Base-by-base conservation (phyloP, 2,329 filamentous ascomycete genomes). In the Conoideocrella luteorostrata region DNA sequence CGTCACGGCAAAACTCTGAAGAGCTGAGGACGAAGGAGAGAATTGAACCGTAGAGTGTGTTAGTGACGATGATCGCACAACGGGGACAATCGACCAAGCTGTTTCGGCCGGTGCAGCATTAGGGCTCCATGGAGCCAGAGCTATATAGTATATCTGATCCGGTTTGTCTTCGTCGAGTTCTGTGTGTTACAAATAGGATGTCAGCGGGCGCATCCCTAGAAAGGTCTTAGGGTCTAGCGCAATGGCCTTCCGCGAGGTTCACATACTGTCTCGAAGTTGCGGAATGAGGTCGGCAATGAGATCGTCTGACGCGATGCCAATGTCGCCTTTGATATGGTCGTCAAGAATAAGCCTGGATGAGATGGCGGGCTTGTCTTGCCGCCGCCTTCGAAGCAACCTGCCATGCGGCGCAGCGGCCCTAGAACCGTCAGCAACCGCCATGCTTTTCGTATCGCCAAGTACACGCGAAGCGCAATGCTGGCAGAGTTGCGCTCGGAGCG, bases 221-320 rank as follows among this genome's bases (percentile, higher is more conserved):
- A 21, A 28, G 5, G 10, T 22, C 6, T 24, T 15, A 10, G 4
- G 11, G 12, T 10, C n/a, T 7, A 13, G 10, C 7, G 15, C 4
- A 18, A 9, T 23, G 13, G 11, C 32, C 21, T 20, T 17, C 20
- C 4, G 10, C 6, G 5, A n/a, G 12, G 6, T 4, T 6, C 20
- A 71, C 76, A 63, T 61, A 81, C 77, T 63, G 58, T 70, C 56
- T 52, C 66, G 65, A 54, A 75, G 57, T 54, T 79, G 69, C 49
- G 86, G 82, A 66, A 94, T 89, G 41, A 97, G 75, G 58, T 94
- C 86, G 37, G 76, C 72, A 56, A 90, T 88, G 41, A 98, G 74
- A 63, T 95, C 88, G 56, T 88, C 84, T 11, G 91, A 95, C 42
- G 97, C 66, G 51, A 93, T 78, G 50, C 89, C 93, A 49, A 90